A percentile compares a stretch with the other conserved stretches of the same genome.
Conservation (phyloP, 192 early-diverging fungal genomes). For the Gamsiella multidivaricata region DNA sequence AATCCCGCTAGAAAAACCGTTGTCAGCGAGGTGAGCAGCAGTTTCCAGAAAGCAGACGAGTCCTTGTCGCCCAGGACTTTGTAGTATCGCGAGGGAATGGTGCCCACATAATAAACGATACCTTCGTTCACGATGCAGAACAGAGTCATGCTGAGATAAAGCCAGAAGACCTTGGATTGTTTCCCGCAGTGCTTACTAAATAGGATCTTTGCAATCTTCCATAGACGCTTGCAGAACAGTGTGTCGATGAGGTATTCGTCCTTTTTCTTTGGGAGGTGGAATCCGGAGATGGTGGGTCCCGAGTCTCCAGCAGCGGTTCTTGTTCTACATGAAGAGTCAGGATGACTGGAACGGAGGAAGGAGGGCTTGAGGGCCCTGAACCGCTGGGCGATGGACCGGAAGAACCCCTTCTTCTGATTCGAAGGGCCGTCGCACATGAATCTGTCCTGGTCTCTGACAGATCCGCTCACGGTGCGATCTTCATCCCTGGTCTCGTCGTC, state of each 20-base stretch:
- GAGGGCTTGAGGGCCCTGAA: slow-evolving; percentile 21
- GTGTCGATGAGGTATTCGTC: slow-evolving; percentile 51
- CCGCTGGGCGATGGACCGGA: slow-evolving; percentile 22
- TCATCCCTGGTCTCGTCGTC: slow-evolving; percentile 44
- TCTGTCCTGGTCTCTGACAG: slow-evolving; percentile 4
- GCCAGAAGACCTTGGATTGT: slow-evolving; percentile 47
- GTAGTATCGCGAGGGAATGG: slow-evolving; percentile 80
- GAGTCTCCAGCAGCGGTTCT: neutral
- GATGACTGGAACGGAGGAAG: slow-evolving; percentile 15
- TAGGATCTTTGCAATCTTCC: slow-evolving; percentile 38
- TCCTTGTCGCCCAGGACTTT: slow-evolving; percentile 76
- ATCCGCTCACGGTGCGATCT: slow-evolving; percentile 38
- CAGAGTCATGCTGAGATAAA: slow-evolving; percentile 58
- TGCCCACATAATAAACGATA: slow-evolving; percentile 76
- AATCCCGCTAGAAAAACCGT: slow-evolving; percentile 70
- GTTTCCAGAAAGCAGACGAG: slow-evolving; percentile 63
- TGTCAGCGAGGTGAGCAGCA: slow-evolving; percentile 63
- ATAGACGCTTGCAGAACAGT: slow-evolving; percentile 49
- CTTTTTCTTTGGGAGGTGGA: slow-evolving; percentile 16
- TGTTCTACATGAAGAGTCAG: neutral
- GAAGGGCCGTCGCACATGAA: neutral
- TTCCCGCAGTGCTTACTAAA: slow-evolving; percentile 27
- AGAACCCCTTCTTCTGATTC: neutral
- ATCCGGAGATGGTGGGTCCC: neutral
- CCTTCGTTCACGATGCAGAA: slow-evolving; percentile 60